These are phyloP conservation scores for Symmetrospora coprosmae DNA, from an alignment of 768 basidiomycete species.

Conservation along the genomic window DNA sequence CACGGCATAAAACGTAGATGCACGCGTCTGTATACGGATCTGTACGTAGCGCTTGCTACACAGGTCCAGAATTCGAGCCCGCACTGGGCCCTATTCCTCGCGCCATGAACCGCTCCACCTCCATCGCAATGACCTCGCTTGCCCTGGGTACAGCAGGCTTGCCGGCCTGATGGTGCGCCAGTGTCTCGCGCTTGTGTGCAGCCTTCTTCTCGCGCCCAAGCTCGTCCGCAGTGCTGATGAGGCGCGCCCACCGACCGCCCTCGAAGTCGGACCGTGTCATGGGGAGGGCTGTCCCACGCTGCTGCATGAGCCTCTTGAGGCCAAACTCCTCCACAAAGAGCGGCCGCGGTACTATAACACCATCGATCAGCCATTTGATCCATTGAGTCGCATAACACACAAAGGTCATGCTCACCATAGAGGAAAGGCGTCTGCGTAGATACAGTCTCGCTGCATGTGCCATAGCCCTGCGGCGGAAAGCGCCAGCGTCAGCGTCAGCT, in stretches of 20 bases:
- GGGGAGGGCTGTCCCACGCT: conserved; percentile 56
- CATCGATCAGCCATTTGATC: background rate
- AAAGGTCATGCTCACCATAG: conserved; percentile 44
- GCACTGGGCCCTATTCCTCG: background rate
- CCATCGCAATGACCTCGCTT: conserved; percentile 24
- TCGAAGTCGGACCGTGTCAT: conserved; percentile 54
- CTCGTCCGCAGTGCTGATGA: conserved; percentile 49
- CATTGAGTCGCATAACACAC: background rate
- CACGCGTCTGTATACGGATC: too few relatives aligned
- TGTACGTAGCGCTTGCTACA: too few relatives aligned
- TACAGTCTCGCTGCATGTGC: conserved; percentile 65
- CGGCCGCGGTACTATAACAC: conserved; percentile 51
- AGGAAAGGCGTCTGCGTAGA: conserved; percentile 64
- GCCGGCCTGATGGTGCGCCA: conserved; percentile 20
- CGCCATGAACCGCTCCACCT: conserved; percentile 31
- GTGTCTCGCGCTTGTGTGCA: conserved; percentile 38
- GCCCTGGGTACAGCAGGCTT: too few relatives aligned
- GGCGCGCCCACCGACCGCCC: conserved; percentile 55
- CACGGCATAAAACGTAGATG: too few relatives aligned
- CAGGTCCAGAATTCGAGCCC: too few relatives aligned
- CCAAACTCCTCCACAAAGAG: conserved; percentile 71
- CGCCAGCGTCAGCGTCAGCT: too few relatives aligned
- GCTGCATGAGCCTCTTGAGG: conserved; percentile 49
- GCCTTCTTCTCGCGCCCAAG: conserved; percentile 44
- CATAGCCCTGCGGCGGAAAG: conserved; percentile 50